A percentile compares a stretch with the other conserved stretches of the same genome.
Conservation (phyloP, 2,329 filamentous ascomycete species). For the Fusarium oligoseptatum region DNA sequence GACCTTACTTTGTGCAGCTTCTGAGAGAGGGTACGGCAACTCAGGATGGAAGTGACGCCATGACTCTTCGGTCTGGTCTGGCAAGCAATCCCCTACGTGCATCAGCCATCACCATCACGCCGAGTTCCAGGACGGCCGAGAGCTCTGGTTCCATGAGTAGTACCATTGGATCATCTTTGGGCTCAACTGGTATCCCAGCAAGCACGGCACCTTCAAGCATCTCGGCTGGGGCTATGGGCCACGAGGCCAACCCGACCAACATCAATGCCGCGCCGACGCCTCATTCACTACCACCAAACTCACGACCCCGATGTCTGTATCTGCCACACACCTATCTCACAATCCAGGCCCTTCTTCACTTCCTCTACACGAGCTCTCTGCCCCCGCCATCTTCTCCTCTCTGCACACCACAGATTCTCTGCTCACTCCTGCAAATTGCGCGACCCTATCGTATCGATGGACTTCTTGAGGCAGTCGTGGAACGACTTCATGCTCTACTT, state of each 20-base stretch:
- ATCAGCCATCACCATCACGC: conserved; percentile 88
- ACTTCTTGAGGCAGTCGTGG: conserved; percentile 90
- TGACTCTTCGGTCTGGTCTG: conserved; percentile 77
- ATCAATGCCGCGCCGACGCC: conserved; percentile 71
- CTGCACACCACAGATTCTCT: conserved; percentile 95
- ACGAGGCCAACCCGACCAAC: conserved; percentile 54
- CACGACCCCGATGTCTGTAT: conserved; percentile 87
- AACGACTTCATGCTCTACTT: conserved; percentile 87
- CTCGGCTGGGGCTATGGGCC: conserved; percentile 53
- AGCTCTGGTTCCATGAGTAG: conserved; percentile 62
- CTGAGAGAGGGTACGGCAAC: conserved; percentile 83
- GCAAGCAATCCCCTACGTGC: conserved; percentile 73
- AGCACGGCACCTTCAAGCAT: conserved; percentile 61
- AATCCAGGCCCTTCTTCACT: conserved; percentile 90
- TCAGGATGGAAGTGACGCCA: conserved; percentile 79
- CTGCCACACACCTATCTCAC: conserved; percentile 93
- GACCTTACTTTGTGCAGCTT: conserved; percentile 94
- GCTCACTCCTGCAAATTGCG: conserved; percentile 92
- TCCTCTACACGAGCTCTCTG: conserved; percentile 91
- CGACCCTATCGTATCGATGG: conserved; percentile 95
- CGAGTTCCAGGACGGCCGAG: conserved; percentile 66
- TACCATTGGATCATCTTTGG: conserved; percentile 58
- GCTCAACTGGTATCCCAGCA: conserved; percentile 54
- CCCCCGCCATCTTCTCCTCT: conserved; percentile 81
- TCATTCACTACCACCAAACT: conserved; percentile 68